Conservation (phyloP, 2,329 filamentous ascomycete species). For the Diaporthe aspalathi region DNA sequence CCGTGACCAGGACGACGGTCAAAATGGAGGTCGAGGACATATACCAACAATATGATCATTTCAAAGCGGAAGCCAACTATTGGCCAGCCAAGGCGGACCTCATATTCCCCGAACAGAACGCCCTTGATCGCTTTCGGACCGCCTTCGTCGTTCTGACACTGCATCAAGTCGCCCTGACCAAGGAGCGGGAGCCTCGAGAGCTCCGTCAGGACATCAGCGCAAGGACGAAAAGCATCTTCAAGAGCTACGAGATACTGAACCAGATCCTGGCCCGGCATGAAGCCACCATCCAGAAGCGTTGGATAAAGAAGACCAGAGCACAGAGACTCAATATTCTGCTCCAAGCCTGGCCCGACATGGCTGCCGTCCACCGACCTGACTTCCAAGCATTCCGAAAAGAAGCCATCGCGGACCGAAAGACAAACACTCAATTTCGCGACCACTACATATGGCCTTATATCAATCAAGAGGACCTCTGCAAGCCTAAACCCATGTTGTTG, state of each 20-base stretch:
- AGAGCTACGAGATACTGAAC: neutral
- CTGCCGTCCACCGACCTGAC: neutral
- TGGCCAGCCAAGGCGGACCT: too few relatives aligned
- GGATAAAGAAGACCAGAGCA: neutral
- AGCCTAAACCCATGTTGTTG: slow-evolving; percentile 57
- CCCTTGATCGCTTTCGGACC: too few relatives aligned
- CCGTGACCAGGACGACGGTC: too few relatives aligned
- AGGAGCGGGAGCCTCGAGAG: neutral
- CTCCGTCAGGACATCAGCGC: neutral
- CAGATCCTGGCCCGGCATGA: neutral
- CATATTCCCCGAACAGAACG: too few relatives aligned
- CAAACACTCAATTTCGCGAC: slow-evolving; percentile 38
- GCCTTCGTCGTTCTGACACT: too few relatives aligned
- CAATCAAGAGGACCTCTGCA: slow-evolving; percentile 66
- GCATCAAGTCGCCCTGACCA: too few relatives aligned
- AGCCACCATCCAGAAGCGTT: neutral
- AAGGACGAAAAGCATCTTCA: neutral
- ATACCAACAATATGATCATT: neutral
- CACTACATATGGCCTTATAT: slow-evolving; percentile 64
- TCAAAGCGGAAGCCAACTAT: neutral
- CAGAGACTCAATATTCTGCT: neutral
- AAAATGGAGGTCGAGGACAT: neutral
- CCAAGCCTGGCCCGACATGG: neutral
- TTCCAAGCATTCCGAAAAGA: neutral
- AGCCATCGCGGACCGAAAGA: neutral